These are phyloP conservation scores for Bolboschoenus planiculmis DNA, from an alignment of 176 grass and related monocot genomes.

Conservation along the genomic window DNA sequence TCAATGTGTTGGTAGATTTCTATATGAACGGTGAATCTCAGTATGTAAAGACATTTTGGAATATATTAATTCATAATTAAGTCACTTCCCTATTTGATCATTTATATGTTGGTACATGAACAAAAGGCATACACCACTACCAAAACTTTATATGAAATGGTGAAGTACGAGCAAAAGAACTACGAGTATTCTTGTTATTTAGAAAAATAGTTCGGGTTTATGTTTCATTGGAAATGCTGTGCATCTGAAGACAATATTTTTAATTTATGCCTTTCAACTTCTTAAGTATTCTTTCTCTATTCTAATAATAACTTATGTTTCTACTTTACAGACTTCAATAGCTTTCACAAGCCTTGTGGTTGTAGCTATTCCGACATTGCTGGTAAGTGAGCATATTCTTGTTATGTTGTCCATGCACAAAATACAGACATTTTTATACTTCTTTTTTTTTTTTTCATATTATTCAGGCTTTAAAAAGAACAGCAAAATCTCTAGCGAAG, in stretches of 20 bases:
- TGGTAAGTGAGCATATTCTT: conserved; percentile 34
- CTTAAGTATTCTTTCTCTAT: neutral
- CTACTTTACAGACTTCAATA: conserved; percentile 47
- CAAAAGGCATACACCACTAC: neutral
- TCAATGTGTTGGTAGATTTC: neutral
- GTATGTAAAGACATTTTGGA: neutral
- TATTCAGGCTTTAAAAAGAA: conserved; percentile 73
- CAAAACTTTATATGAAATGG: neutral
- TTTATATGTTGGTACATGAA: neutral
- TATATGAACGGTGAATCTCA: neutral
- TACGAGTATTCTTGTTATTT: neutral
- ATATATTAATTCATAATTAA: neutral
- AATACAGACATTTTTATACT: neutral
- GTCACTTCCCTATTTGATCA: neutral
- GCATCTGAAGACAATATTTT: neutral
- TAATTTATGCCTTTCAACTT: neutral
- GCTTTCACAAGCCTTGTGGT: conserved; percentile 54
- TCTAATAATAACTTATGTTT: neutral
- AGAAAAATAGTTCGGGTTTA: neutral
- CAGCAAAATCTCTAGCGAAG: conserved; percentile 53
- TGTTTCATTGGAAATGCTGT: neutral
- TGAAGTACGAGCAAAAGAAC: neutral
- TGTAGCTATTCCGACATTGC: conserved; percentile 52
- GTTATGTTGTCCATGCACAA: neutral
- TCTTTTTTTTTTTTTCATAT: neutral